Base-by-base conservation (phyloP, 2,329 filamentous ascomycete species). In the Ascochyta koolunga region DNA sequence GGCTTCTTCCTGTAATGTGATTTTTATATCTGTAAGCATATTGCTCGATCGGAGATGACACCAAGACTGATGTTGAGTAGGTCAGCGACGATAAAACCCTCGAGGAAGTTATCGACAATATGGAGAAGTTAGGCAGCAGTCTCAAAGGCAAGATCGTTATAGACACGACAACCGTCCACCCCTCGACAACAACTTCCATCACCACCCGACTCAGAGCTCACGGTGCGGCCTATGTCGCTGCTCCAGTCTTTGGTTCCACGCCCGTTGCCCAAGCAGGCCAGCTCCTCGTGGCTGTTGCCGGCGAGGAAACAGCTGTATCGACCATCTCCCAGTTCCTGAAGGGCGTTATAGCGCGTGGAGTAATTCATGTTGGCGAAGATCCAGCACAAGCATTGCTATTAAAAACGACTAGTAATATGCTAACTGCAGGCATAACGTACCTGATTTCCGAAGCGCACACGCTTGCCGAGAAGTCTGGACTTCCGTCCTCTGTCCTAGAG, bases 91-190 rank as follows among this genome's bases (percentile, higher is more conserved):
- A 82, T 46, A 58, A 62, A 0, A 78, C 75, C 0, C 62, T 81
- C 8, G 48, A 74, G 19, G 50, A 61, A 7, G 62, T 79, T 2
- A 51, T 74, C 0, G 38, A 56, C n/a, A 43, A 64, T 21, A 62
- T 73, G n/a, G 29, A 70, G 1, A 19, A 22, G 4, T 21, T 43
- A 0, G 56, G 62, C 27, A 48, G 57, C n/a, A 22, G 54, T 15
- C 37, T 70, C 4, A 61, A 59, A 3, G 68, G 67, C n/a, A 83
- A 82, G 58, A 70, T 77, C 11, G 58, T 82, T 8, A 70, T 80
- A 16, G 81, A 83, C 53, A 81, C 80, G 0, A 82, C 80, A 0
- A 83, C 81, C 0, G 76, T 83, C 1, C 79, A 82, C 47, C 80
- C 81, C 0, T 65, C 74, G 6, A 79, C 79, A 0, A 77, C 79